These are phyloP conservation scores for Pseudogymnoascus sp. DNA, from an alignment of 2,329 filamentous ascomycete species.

Conservation along the genomic window DNA sequence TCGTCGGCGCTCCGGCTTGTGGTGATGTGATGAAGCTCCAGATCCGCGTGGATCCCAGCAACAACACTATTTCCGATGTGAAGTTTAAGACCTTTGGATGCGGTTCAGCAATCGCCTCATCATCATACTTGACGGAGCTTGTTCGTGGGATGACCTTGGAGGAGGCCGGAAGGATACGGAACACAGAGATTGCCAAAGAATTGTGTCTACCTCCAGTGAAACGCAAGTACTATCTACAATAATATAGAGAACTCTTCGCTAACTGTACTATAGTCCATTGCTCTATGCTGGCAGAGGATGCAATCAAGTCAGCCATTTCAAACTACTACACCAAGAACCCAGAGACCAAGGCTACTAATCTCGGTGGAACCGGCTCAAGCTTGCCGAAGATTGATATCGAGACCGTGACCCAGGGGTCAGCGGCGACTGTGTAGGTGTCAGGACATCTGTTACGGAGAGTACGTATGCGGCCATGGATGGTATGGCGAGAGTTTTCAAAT, in stretches of 20 bases:
- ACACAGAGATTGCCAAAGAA: constrained; percentile 97
- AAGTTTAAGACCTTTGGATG: constrained; percentile 99
- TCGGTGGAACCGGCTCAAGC: constrained; percentile 64
- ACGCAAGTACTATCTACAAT: constrained; percentile 45
- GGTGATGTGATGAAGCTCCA: constrained; percentile 93
- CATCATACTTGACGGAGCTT: constrained; percentile 88
- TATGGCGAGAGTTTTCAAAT: neutral
- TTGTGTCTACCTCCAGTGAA: constrained; percentile 83
- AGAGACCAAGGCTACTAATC: constrained; percentile 61
- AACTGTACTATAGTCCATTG: constrained; percentile 59
- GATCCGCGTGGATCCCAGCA: constrained; percentile 82
- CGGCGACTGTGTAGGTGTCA: constrained; percentile 18
- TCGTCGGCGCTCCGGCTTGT: constrained; percentile 83
- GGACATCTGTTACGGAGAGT: neutral
- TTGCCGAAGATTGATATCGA: constrained; percentile 59
- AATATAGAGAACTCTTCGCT: constrained; percentile 15
- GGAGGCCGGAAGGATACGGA: constrained; percentile 84
- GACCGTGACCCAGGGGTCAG: constrained; percentile 40
- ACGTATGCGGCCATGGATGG: constrained; percentile 2
- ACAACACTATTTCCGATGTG: constrained; percentile 83
- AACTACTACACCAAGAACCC: constrained; percentile 92
- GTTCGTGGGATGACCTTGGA: constrained; percentile 95
- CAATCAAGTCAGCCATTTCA: constrained; percentile 83
- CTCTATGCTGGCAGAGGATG: constrained; percentile 87
- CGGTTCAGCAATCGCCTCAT: constrained; percentile 88